Evolutionary conservation across 2,329 filamentous ascomycete species (phyloP).

Genomic region (Aspergillus fumigatiaffinis): DNA sequence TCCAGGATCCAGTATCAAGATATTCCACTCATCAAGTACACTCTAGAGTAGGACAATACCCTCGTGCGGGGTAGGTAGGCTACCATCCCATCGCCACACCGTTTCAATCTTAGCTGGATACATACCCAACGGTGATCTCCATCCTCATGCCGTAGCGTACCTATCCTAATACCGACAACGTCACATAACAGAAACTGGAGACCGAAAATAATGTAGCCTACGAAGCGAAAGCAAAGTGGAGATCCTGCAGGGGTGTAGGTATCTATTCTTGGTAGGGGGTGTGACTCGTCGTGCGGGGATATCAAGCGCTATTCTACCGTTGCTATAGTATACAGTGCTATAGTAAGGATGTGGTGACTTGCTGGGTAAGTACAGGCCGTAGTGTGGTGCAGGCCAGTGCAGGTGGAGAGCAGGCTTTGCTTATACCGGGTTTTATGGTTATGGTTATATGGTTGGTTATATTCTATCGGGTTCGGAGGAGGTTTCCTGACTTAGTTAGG

Average conservation of each 20-base stretch:
- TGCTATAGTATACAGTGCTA: too few species aligned
- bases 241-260: background rate
- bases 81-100: too few species aligned
- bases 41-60: background rate
- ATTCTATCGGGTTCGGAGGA: too few species aligned
- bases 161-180: background rate
- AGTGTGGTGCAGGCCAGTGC: too few species aligned
- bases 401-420: too few species aligned
- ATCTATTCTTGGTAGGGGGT: background rate
- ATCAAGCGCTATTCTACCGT: too few species aligned
- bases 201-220: background rate
- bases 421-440: background rate
- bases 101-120: background rate
- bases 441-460: too few species aligned
- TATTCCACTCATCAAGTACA: background rate
- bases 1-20: too few species aligned
- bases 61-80: background rate
- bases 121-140: too few species aligned
- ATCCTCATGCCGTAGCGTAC: too few species aligned
- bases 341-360: background rate
- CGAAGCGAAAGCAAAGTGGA: background rate
- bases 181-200: background rate
- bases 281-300: background rate
- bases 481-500: background rate
- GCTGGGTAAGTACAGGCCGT: too few species aligned